Evolutionary conservation across 331 rosid genomes (phyloP).

Genomic region (Pyracantha coccinea): DNA sequence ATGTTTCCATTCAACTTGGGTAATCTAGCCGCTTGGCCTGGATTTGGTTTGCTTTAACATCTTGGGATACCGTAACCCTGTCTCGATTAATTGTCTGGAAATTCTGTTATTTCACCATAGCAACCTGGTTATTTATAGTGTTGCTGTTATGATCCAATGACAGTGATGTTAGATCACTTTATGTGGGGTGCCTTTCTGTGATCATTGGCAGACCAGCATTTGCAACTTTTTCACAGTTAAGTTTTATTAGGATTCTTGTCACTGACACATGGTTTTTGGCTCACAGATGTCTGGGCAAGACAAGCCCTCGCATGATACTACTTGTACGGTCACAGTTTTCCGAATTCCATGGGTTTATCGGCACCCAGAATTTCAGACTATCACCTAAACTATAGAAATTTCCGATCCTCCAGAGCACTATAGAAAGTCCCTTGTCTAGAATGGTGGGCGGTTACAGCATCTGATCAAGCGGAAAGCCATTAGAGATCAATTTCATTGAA

Average conservation of each 20-base stretch:
- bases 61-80: no score
- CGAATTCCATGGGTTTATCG: constrained; percentile 24
- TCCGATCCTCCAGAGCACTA: no score
- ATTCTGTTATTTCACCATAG: background rate
- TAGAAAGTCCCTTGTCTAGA: no score
- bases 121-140: background rate
- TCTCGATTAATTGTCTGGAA: background rate
- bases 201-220: background rate
- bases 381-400: constrained; percentile 20
- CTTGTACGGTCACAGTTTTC: constrained; percentile 32
- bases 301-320: constrained; percentile 39
- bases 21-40: no score
- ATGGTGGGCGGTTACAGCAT: no score
- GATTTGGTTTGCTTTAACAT: no score
- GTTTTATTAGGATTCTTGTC: constrained; percentile 1
- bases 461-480: no score
- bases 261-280: constrained; percentile 17
- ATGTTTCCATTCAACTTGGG: background rate
- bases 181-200: background rate
- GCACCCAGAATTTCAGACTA: constrained; percentile 43
- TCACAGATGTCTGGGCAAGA: constrained; percentile 86
- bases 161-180: background rate
- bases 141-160: background rate
- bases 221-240: background rate
- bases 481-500: no score